These are phyloP conservation scores for Alternaria sp. DNA, from an alignment of 2,329 filamentous ascomycete genomes.

Conservation along the genomic window DNA sequence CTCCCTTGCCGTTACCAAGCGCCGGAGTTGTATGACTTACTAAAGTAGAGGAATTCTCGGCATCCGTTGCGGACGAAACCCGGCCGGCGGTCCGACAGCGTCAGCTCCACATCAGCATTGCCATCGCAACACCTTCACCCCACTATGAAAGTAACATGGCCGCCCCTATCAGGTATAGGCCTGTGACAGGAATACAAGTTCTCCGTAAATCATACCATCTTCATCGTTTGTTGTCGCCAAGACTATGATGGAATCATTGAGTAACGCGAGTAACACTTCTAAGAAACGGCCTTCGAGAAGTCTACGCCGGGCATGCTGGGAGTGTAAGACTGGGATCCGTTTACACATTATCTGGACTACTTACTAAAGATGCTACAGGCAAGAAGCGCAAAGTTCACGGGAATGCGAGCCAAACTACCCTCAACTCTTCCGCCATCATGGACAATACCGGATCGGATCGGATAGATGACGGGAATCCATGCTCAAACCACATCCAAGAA, in stretches of 20 bases:
- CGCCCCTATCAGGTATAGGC: constrained; percentile 26
- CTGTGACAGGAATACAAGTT: constrained; percentile 7
- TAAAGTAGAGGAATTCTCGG: constrained; percentile 13
- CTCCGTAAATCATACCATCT: background rate
- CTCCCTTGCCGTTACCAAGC: background rate
- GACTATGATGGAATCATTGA: constrained; percentile 27
- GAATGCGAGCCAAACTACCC: constrained; percentile 17
- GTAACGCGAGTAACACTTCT: constrained; percentile 17
- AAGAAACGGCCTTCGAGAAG: constrained; percentile 37
- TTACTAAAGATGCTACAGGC: constrained; percentile 32
- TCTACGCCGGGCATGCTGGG: constrained; percentile 41
- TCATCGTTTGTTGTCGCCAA: background rate
- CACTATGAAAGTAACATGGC: constrained; percentile 42
- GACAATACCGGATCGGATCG: constrained; percentile 20
- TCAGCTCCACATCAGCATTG: constrained; percentile 30
- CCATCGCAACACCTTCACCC: constrained; percentile 34
- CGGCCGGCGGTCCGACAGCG: constrained; percentile 31
- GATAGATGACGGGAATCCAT: constrained; percentile 27
- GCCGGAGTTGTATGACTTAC: background rate
- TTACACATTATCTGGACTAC: background rate
- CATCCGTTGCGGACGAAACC: constrained; percentile 34
- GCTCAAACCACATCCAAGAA: constrained; percentile 40
- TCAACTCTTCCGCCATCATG: constrained; percentile 18
- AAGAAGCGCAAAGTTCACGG: constrained; percentile 37
- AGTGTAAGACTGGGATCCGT: constrained; percentile 36